Evolutionary conservation across 306 rosid genomes (phyloP).

Genomic region (Senna siamea): DNA sequence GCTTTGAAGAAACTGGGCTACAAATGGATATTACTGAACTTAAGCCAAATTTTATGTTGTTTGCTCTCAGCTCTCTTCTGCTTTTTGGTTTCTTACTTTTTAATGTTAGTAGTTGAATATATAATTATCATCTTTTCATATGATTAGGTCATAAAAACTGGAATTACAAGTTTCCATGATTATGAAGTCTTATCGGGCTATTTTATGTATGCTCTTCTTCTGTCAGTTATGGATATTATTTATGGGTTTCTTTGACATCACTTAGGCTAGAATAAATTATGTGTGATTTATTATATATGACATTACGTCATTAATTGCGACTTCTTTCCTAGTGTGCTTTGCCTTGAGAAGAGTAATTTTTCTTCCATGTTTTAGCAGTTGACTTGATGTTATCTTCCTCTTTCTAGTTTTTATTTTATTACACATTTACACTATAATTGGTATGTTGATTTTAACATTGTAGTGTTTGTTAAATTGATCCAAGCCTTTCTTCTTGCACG

Average conservation of each 20-base stretch:
- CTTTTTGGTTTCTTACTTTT: neutral
- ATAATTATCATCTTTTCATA: neutral
- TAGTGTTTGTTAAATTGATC: neutral
- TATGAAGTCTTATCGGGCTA: neutral
- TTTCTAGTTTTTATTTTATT: neutral
- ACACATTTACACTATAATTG: neutral
- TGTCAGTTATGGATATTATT: neutral
- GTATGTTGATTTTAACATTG: neutral
- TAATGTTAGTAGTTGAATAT: neutral
- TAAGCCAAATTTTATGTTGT: neutral
- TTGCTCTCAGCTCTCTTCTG: neutral
- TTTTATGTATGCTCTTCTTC: neutral
- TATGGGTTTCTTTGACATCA: neutral
- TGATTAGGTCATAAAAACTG: neutral
- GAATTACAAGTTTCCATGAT: neutral
- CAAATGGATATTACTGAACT: neutral
- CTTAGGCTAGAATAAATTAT: neutral
- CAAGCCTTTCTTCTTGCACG: constrained; percentile 16
- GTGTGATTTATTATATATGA: neutral
- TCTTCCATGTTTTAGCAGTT: neutral
- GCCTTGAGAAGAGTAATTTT: neutral
- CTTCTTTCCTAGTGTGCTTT: neutral
- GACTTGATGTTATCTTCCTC: constrained; percentile 1
- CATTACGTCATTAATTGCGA: neutral
- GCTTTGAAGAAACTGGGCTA: neutral